Evolutionary conservation across 2,329 filamentous ascomycete species (phyloP), one percentile per base, ranked within the genome.

Genomic region (Aspergillus sp.): DNA sequence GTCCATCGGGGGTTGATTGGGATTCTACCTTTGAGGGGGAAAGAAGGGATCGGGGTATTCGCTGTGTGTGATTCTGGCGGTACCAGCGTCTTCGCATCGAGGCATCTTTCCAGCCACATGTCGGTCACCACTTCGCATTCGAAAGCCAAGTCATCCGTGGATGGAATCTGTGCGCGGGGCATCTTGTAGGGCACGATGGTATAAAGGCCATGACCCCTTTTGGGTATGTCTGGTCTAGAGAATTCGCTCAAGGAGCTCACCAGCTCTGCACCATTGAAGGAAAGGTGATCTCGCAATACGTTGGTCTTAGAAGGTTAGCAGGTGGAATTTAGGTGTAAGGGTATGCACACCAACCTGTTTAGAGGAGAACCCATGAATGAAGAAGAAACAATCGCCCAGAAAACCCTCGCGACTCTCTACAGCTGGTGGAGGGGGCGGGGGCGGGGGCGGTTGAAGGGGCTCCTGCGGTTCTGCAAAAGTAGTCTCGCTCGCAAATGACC

Each of bases 71-170:
- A 81, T 54, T 82, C 79, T 5, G 92, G 91, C 30, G 89, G 81
- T 50, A 91, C 82, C 67, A 94, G 85, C 25, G 78, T 80, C 74
- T 91, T 95, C 64, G 86, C 86, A 72, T 93, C 88, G 41, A 99
- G 80, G 73, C 94, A 98, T 51, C 87, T 86, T 77, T 99, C 95
- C 55, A 99, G 83, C 84, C 94, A 99, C 83, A 95, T 96, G 71
- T 96, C 92, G 10, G 92, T 98, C 32, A 96, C 87, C 13, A 82
- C 71, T 51, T 81, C 74, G 57, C 81, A 78, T 63, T 79, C 75
- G 21, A 76, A 74, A 0, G 73, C 75, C 57, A 77, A 66, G 47
- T 78, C 75, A 51, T 78, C 75, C 2, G 75, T 75, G 2, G 73
- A 76, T 21, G 76, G 76, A 25, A 76, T 62, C 4, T 73, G 62